phyloP scores from a whole-genome alignment of 768 basidiomycete species.

The Suillus bovinus region DNA sequence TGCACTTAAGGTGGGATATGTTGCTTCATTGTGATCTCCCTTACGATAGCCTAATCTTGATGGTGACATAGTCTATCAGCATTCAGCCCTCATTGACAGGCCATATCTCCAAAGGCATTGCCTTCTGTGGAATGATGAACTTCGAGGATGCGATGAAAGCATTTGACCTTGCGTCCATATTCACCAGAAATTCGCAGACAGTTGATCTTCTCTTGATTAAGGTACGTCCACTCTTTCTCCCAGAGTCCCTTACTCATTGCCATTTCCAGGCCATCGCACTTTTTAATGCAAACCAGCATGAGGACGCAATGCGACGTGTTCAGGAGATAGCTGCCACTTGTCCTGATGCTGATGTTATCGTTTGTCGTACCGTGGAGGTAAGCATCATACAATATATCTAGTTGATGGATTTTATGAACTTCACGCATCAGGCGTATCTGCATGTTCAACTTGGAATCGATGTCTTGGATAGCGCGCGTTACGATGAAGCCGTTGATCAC shows the following conservation, averaged over 20 bases:
- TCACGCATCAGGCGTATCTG: not conserved
- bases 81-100: not conserved
- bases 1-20: too few relatives aligned
- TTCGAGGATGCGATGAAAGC: not conserved
- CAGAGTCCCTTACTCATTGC: not conserved
- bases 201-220: not conserved
- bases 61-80: not conserved
- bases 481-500: not conserved
- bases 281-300: not conserved
- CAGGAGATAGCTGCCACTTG: not conserved
- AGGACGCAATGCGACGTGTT: not conserved
- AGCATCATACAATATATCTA: not conserved
- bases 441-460: not conserved
- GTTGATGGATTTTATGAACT: not conserved
- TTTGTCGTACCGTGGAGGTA: not conserved
- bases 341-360: not conserved
- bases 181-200: not conserved
- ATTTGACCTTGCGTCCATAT: not conserved
- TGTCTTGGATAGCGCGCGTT: not conserved
- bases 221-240: not conserved
- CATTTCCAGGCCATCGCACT: not conserved
- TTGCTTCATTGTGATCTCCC: too few relatives aligned
- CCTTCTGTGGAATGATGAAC: not conserved
- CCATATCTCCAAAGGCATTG: not conserved
- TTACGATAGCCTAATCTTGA: too few relatives aligned